phyloP scores from a whole-genome alignment of 306 rosid genomes.

The Gillenia trifoliata region DNA sequence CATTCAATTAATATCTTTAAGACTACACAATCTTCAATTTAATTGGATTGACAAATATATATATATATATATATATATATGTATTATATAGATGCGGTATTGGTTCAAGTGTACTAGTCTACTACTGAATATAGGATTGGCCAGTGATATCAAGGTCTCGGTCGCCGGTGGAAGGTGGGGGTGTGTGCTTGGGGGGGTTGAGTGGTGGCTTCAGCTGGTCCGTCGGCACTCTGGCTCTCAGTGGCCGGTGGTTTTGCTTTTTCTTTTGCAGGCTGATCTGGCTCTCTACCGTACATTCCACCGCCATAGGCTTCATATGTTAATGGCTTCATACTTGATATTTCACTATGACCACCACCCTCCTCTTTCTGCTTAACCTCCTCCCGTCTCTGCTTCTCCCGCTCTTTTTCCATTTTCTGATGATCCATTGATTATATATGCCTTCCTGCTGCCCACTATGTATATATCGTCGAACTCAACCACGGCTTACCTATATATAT shows the following conservation, averaged over 20 bases:
- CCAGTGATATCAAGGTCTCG: constrained; percentile 63
- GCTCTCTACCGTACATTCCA: constrained; percentile 57
- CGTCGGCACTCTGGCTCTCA: constrained; percentile 69
- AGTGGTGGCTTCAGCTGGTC: constrained; percentile 33
- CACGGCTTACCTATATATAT: no score
- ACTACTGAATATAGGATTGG: constrained; percentile 60
- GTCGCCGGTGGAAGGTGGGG: constrained; percentile 66
- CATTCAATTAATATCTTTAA: no score
- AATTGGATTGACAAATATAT: no score
- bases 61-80: no score
- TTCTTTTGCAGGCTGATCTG: not conserved
- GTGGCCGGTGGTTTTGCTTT: constrained; percentile 35
- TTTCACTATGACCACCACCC: not conserved
- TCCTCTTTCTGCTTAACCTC: constrained; percentile 12
- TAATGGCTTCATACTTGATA: constrained; percentile 49
- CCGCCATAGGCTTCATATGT: constrained; percentile 70
- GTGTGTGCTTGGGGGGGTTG: constrained; percentile 22
- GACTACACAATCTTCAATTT: no score
- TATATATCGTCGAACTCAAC: no score
- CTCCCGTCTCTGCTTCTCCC: constrained; percentile 19
- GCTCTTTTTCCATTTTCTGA: constrained; percentile 28
- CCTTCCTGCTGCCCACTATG: no score
- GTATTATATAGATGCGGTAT: no score
- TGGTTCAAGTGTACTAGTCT: no score
- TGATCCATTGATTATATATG: not conserved